phyloP scores from a whole-genome alignment of 176 grass and related monocot species.

The Coix lacrymajobi region DNA sequence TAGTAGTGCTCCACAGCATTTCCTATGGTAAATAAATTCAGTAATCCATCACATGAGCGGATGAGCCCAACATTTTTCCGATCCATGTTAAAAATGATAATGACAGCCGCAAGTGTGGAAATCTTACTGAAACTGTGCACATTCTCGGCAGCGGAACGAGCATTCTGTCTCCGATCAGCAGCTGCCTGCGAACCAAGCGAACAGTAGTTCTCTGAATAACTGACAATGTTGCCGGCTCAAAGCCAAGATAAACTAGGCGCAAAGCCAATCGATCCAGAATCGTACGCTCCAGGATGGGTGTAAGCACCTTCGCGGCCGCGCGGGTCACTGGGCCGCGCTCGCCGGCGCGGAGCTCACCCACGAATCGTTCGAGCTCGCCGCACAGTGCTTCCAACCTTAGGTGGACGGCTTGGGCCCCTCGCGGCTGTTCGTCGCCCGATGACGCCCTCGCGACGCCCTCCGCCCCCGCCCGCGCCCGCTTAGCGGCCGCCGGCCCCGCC shows the following conservation, averaged over 20 bases:
- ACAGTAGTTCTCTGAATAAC: background rate
- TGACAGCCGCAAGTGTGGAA: background rate
- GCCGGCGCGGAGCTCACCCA: background rate
- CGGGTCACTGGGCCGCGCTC: background rate
- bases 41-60: background rate
- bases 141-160: background rate
- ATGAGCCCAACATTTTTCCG: background rate
- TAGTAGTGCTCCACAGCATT: background rate
- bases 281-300: background rate
- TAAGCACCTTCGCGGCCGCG: background rate
- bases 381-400: background rate
- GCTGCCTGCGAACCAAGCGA: constrained; percentile 2
- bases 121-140: background rate
- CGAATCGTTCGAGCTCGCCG: background rate
- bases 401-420: background rate
- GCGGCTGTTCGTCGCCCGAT: background rate
- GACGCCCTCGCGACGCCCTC: background rate
- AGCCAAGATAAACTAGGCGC: too few species aligned
- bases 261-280: background rate
- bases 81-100: background rate
- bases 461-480: background rate
- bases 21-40: background rate
- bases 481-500: background rate
- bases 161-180: background rate
- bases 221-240: background rate